A percentile compares a stretch with the other conserved stretches of the same genome.
These are phyloP conservation scores for Tetragonia tetragonoides DNA, from an alignment of 148 eudicot genomes.

Conservation along the genomic window DNA sequence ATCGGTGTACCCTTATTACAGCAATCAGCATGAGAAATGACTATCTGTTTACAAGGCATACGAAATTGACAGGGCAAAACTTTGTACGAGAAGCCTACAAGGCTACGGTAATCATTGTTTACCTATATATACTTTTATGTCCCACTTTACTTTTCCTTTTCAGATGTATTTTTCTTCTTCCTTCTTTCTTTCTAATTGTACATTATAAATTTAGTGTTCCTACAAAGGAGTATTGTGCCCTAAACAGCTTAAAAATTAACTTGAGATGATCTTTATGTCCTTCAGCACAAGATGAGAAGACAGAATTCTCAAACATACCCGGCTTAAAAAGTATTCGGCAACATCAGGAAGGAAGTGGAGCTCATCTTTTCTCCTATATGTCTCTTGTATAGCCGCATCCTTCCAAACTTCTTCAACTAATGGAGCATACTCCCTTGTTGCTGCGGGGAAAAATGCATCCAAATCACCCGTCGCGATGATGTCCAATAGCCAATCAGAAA, in stretches of 20 bases:
- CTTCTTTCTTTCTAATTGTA: neutral
- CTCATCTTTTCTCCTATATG: conserved; percentile 78
- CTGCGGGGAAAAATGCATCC: conserved; percentile 97
- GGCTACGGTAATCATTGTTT: no score
- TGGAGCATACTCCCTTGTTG: conserved; percentile 96
- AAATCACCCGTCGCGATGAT: conserved; percentile 96
- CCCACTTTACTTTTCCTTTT: no score
- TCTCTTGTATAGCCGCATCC: conserved; percentile 94
- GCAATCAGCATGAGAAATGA: no score
- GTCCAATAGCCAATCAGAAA: conserved; percentile 95
- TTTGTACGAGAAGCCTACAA: no score
- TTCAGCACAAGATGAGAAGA: neutral
- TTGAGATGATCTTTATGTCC: neutral
- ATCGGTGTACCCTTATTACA: no score
- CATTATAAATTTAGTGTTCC: neutral
- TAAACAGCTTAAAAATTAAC: neutral
- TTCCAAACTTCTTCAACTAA: conserved; percentile 96
- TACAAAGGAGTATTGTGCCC: neutral
- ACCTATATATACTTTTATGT: no score
- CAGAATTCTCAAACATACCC: conserved; percentile 47
- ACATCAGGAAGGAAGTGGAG: conserved; percentile 96
- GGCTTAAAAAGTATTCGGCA: conserved; percentile 87
- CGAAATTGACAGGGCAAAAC: no score
- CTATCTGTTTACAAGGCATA: no score
- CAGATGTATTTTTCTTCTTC: no score